These are phyloP conservation scores for Dendrobium chrysotoxum DNA, from an alignment of 106 monocot species.

Conservation along the genomic window DNA sequence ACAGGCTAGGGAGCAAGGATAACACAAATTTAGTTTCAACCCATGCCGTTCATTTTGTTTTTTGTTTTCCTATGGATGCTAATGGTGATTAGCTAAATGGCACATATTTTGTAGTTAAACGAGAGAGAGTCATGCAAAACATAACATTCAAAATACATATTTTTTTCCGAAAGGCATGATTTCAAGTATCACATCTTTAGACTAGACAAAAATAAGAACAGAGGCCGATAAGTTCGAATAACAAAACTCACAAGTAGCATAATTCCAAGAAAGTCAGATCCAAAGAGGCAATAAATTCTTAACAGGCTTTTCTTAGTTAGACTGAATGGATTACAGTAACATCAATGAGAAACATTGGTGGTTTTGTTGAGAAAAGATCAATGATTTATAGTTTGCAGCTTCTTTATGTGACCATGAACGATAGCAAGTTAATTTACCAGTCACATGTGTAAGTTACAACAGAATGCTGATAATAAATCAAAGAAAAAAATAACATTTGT, in stretches of 20 bases:
- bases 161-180: neutral
- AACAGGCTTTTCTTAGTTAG: neutral
- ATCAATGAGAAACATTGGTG: neutral
- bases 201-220: neutral
- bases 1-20: neutral
- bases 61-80: neutral
- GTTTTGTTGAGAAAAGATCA: neutral
- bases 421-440: neutral
- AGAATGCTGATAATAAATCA: neutral
- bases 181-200: neutral
- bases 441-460: neutral
- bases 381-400: neutral
- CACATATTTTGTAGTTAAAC: neutral
- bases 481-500: neutral
- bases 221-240: neutral
- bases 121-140: neutral
- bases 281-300: neutral
- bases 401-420: neutral
- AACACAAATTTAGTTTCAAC: neutral
- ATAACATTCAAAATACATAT: neutral
- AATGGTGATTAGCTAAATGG: neutral
- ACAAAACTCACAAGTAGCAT: neutral
- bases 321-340: neutral
- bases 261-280: neutral
- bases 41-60: neutral